A percentile compares a stretch with the other conserved stretches of the same genome.
Evolutionary conservation across 1,284 basidiomycete species (phyloP).

Genomic region (Butyriboletus appendiculatus): DNA sequence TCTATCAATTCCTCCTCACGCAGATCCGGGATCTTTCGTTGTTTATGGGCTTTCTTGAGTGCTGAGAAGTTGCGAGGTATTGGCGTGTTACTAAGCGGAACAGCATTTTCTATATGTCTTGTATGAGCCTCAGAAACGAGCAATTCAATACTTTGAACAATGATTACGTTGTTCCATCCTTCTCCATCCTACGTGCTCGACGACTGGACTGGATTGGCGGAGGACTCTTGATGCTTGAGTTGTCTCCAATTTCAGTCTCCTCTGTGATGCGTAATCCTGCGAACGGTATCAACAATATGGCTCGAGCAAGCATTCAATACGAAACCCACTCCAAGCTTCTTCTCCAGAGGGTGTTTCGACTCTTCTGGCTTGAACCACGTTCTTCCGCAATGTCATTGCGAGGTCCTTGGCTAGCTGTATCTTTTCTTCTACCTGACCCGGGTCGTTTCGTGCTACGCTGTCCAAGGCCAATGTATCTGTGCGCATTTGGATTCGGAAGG

Average conservation of each 20-base stretch:
- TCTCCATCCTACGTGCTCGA: conserved; percentile 44
- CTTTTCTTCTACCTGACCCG: conserved; percentile 51
- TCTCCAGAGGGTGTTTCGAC: conserved; percentile 35
- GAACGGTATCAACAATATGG: background rate
- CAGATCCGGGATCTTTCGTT: conserved; percentile 63
- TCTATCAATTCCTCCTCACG: conserved; percentile 75
- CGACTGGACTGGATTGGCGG: conserved; percentile 45
- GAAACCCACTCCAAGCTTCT: conserved; percentile 56
- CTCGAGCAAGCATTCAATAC: conserved; percentile 17
- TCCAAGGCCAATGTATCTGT: conserved; percentile 45
- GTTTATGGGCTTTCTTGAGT: conserved; percentile 65
- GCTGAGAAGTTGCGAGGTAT: conserved; percentile 57
- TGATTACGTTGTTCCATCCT: conserved; percentile 38
- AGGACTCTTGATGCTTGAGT: conserved; percentile 65
- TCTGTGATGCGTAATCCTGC: conserved; percentile 64
- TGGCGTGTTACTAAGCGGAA: conserved; percentile 34
- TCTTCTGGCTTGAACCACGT: conserved; percentile 69
- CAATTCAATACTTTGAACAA: conserved; percentile 12
- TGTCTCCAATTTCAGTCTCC: conserved; percentile 74
- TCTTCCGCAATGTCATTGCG: conserved; percentile 64
- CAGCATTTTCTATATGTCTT: conserved; percentile 44
- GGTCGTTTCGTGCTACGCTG: conserved; percentile 43
- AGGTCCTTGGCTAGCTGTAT: conserved; percentile 61
- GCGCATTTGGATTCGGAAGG: conserved; percentile 69
- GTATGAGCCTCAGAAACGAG: conserved; percentile 34